These are phyloP conservation scores for Phylloporus gajari DNA, from an alignment of 1,284 basidiomycete species.

Conservation along the genomic window DNA sequence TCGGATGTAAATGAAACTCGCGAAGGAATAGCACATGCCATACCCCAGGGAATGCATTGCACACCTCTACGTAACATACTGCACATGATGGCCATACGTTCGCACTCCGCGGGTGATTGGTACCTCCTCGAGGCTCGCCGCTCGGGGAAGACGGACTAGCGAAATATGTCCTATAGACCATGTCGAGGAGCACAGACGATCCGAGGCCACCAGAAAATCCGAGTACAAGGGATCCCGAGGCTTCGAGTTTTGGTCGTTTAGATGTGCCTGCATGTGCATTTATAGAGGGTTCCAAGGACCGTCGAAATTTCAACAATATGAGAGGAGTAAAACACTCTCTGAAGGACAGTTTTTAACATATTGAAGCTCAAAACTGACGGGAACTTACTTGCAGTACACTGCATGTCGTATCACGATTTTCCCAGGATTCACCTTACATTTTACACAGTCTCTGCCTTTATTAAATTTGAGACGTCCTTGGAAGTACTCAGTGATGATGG, in stretches of 20 bases:
- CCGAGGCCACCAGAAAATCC: constrained; percentile 80
- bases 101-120: constrained; percentile 71
- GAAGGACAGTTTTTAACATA: constrained; percentile 4
- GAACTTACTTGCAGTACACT: constrained; percentile 81
- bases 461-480: constrained; percentile 72
- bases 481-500: constrained; percentile 1
- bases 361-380: not conserved
- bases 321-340: constrained; percentile 77
- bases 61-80: constrained; percentile 78
- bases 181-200: constrained; percentile 76
- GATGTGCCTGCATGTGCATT: constrained; percentile 54
- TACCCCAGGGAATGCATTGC: constrained; percentile 69
- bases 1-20: not conserved
- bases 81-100: constrained; percentile 69
- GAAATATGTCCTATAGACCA: constrained; percentile 73
- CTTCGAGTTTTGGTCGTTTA: constrained; percentile 66
- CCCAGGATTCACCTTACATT: constrained; percentile 72
- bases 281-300: constrained; percentile 70
- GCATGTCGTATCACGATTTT: constrained; percentile 80
- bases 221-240: constrained; percentile 71
- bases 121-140: constrained; percentile 60
- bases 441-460: constrained; percentile 71
- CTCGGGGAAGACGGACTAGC: constrained; percentile 40
- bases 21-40: constrained; percentile 35
- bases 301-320: constrained; percentile 70